Evolutionary conservation across 2,329 filamentous ascomycete species (phyloP), one percentile per base, ranked within the genome.

Genomic region (Fusarium ambrosium): DNA sequence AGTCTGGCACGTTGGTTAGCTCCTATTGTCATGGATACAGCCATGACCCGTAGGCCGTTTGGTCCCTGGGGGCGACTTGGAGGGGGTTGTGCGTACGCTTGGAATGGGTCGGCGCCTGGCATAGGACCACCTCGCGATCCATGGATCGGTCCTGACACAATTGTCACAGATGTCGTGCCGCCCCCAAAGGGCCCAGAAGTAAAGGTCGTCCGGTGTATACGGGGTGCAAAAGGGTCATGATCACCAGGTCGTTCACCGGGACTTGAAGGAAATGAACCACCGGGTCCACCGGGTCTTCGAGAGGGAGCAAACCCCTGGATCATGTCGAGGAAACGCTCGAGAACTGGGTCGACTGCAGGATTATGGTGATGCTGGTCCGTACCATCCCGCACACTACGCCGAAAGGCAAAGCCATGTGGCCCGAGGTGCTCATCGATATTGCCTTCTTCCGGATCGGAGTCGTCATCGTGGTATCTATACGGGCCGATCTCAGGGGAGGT

Each of bases 361-460:
- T 84, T 78, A 61, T 82, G 82, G n/a, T 62, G 69, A 29, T 68
- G 72, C 14, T 72, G 70, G 24, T 75, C 74, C 3, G 78, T 64
- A 22, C 78, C 81, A 8, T 71, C 64, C 62, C 81, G 80, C 32
- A 83, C 81, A 20, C 80, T 82, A 34, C 83, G 84, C 32, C 82
- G 82, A 62, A 84, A 82, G 55, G 82, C 81, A 69, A 88, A 82
- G 10, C 85, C 84, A 41, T 84, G 81, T 2, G 84, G 83, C 1
- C 83, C 85, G n/a, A 86, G 58, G 41, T 87, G 84, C 32, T 91
- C 86, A 27, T 90, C 88, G 69, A 91, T 89, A 75, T 91, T 88
- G 29, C 84, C 87, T 75, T 91, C 89, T 16, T 90, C 89, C 1
- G 89, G 89, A 68, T 92, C 90, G 2, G 89, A 89, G 61, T 84